Evolutionary conservation across 73 alveolate species (phyloP).

Genomic region (Uronychia binucleata): DNA sequence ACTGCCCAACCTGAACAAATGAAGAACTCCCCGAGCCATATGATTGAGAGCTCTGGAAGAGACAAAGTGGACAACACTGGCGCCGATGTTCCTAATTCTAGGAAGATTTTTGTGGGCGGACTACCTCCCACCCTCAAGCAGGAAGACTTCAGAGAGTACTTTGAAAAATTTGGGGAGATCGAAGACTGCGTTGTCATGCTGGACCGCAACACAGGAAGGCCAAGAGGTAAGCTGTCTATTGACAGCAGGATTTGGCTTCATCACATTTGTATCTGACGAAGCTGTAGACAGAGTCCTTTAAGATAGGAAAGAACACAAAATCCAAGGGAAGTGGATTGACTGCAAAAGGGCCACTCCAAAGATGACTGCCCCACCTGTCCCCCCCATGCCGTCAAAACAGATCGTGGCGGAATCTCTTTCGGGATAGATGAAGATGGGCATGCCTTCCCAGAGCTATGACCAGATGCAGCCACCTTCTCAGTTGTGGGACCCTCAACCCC

Average conservation of each 20-base stretch:
- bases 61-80: slow-evolving; percentile 1
- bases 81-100: slow-evolving; percentile 9
- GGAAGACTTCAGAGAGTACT: slow-evolving; percentile 55
- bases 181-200: slow-evolving; percentile 73
- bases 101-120: slow-evolving; percentile 84
- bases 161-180: slow-evolving; percentile 66
- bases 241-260: slow-evolving; percentile 88
- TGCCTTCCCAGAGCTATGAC: too few relatives aligned
- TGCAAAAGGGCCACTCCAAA: slow-evolving; percentile 83
- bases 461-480: too few relatives aligned
- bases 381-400: too few relatives aligned
- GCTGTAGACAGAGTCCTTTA: slow-evolving; percentile 62
- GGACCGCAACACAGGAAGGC: slow-evolving; percentile 77
- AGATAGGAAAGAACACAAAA: slow-evolving; percentile 35
- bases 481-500: too few relatives aligned
- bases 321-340: slow-evolving; percentile 81
- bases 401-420: too few relatives aligned
- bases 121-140: slow-evolving; percentile 70
- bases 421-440: too few relatives aligned
- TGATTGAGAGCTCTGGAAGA: background rate
- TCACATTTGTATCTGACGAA: slow-evolving; percentile 47
- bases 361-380: too few relatives aligned
- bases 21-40: background rate
- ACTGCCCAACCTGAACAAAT: background rate
- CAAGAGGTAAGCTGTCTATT: too few relatives aligned